A percentile compares a stretch with the other conserved stretches of the same genome.
phyloP scores from a whole-genome alignment of 2,329 filamentous ascomycete genomes.

The Diplodia corticola region DNA sequence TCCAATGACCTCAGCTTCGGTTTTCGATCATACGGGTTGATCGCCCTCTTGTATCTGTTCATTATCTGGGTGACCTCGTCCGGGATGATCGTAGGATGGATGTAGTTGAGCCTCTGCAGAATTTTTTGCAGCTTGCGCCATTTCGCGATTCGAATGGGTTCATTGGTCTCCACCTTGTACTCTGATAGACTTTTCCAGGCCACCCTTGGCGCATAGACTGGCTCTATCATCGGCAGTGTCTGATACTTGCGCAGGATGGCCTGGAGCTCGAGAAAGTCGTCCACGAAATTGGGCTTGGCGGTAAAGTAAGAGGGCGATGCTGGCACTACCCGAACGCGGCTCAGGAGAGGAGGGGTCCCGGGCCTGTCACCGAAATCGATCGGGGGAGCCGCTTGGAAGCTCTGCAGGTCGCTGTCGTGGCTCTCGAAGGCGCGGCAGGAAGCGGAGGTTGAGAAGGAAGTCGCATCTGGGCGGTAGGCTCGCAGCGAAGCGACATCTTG shows the following conservation, averaged over 20 bases:
- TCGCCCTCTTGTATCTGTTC: slow-evolving; percentile 69
- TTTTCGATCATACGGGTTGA: slow-evolving; percentile 68
- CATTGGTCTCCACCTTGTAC: slow-evolving; percentile 59
- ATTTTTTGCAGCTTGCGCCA: slow-evolving; percentile 76
- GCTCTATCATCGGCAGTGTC: slow-evolving; percentile 67
- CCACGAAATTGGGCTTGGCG: slow-evolving; percentile 79
- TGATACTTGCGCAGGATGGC: slow-evolving; percentile 70
- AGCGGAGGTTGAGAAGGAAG: slow-evolving; percentile 37
- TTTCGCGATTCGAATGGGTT: slow-evolving; percentile 61
- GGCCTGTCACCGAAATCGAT: slow-evolving; percentile 41
- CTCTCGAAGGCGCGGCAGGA: slow-evolving; percentile 31
- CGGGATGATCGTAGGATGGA: slow-evolving; percentile 76
- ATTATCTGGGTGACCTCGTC: slow-evolving; percentile 66
- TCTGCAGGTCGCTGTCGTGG: slow-evolving; percentile 28
- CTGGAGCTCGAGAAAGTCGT: slow-evolving; percentile 74
- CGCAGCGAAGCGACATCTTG: slow-evolving; percentile 1
- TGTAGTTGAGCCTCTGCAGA: slow-evolving; percentile 78
- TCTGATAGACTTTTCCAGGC: slow-evolving; percentile 79
- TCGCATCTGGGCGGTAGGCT: not conserved
- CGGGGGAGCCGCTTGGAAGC: slow-evolving; percentile 46
- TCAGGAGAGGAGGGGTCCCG: slow-evolving; percentile 26
- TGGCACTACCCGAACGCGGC: slow-evolving; percentile 69
- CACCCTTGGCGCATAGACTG: slow-evolving; percentile 67
- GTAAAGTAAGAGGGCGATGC: slow-evolving; percentile 94
- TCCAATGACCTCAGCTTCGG: slow-evolving; percentile 69